These are phyloP conservation scores for Globisporangium recalcitrans DNA, from an alignment of 352 stramenopile genomes.

Conservation along the genomic window DNA sequence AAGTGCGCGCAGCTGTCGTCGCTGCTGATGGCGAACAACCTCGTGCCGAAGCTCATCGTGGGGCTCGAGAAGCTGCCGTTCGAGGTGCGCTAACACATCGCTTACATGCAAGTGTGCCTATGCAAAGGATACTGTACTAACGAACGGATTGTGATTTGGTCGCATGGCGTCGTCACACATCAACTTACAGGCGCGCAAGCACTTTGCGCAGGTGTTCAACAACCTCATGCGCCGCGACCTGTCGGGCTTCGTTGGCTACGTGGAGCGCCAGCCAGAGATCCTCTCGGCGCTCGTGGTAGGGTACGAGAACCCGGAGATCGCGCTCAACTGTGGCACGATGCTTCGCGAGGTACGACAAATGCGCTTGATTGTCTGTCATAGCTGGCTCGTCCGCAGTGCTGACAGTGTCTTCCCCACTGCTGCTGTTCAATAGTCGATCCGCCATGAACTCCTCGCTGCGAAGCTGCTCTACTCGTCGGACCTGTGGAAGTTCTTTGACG, in stretches of 20 bases:
- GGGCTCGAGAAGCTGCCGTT: slow-evolving; percentile 75
- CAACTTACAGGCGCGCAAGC: slow-evolving; percentile 47
- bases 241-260: slow-evolving; percentile 75
- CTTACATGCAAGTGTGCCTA: no score
- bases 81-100: slow-evolving; percentile 38
- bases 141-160: no score
- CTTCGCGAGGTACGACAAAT: slow-evolving; percentile 61
- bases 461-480: slow-evolving; percentile 77
- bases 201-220: slow-evolving; percentile 86
- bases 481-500: slow-evolving; percentile 89
- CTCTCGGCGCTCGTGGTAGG: slow-evolving; percentile 74
- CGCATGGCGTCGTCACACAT: no score
- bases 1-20: slow-evolving; percentile 76
- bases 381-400: neutral
- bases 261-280: slow-evolving; percentile 62
- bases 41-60: slow-evolving; percentile 68
- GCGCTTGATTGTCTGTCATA: neutral
- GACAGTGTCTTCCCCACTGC: neutral
- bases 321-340: slow-evolving; percentile 88
- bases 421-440: slow-evolving; percentile 47
- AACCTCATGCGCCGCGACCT: slow-evolving; percentile 88
- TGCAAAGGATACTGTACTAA: neutral
- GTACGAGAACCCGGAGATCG: slow-evolving; percentile 86
- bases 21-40: slow-evolving; percentile 58
- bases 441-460: slow-evolving; percentile 67